Conservation (phyloP, 164 flowering plant species). For the Euptelea pleiosperma region DNA sequence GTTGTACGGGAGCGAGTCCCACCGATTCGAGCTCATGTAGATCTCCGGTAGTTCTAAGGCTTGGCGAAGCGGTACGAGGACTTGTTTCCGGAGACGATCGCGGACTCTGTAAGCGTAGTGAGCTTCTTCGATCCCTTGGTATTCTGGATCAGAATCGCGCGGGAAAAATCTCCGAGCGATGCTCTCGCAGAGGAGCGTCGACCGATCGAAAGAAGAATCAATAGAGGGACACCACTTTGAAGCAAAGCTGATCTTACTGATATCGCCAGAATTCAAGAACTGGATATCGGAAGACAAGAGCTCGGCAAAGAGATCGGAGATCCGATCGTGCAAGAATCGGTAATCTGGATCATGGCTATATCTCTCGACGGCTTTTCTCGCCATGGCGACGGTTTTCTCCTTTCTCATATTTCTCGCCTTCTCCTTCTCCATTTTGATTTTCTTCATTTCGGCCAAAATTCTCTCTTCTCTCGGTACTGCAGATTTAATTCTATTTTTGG, state of each 20-base stretch:
- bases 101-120: constrained; percentile 42
- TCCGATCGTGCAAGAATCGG: constrained; percentile 26
- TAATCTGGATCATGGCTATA: constrained; percentile 25
- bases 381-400: constrained; percentile 17
- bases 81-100: constrained; percentile 40
- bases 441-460: constrained; percentile 3
- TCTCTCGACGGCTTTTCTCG: constrained; percentile 28
- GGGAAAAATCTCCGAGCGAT: constrained; percentile 43
- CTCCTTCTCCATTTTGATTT: constrained; percentile 8
- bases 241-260: constrained; percentile 21
- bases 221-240: constrained; percentile 37
- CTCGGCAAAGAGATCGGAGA: constrained; percentile 27
- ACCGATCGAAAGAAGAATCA: constrained; percentile 25
- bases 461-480: constrained; percentile 3
- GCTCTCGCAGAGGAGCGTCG: constrained; percentile 39
- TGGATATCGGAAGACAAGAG: constrained; percentile 15
- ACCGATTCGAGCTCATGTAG: constrained; percentile 40
- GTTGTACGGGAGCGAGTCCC: constrained; percentile 40
- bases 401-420: constrained; percentile 22
- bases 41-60: constrained; percentile 43
- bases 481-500: not conserved
- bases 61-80: constrained; percentile 37
- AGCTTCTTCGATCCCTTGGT: constrained; percentile 34
- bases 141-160: constrained; percentile 27
- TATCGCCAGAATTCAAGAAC: constrained; percentile 13